Percentiles rank a stretch among this genome's conserved stretches.
Evolutionary conservation across 2,329 filamentous ascomycete species (phyloP).

Genomic region (Pestalotiopsis sp.): DNA sequence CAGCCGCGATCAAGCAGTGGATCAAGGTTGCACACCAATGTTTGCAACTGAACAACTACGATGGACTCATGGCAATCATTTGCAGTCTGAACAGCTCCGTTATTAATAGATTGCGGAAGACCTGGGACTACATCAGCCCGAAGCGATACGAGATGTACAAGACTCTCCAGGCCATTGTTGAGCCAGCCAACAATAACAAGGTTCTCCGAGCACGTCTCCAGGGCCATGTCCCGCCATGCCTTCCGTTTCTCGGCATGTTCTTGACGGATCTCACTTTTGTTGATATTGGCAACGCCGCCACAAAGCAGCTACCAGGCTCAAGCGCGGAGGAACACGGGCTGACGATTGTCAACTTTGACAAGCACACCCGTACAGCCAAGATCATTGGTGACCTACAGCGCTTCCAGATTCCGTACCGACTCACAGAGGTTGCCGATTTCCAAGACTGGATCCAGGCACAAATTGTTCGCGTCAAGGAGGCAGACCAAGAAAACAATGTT

Average conservation of each 20-base stretch:
- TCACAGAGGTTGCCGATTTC: slow-evolving; percentile 81
- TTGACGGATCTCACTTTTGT: slow-evolving; percentile 95
- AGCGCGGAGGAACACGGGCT: slow-evolving; percentile 62
- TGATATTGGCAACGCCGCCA: slow-evolving; percentile 88
- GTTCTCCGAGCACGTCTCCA: slow-evolving; percentile 80
- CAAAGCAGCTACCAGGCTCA: slow-evolving; percentile 68
- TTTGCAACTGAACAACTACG: slow-evolving; percentile 90
- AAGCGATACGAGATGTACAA: slow-evolving; percentile 83
- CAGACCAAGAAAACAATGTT: slow-evolving; percentile 50
- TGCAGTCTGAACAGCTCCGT: slow-evolving; percentile 92
- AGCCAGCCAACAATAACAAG: slow-evolving; percentile 88
- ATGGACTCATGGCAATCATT: slow-evolving; percentile 94
- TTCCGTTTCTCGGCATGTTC: slow-evolving; percentile 95
- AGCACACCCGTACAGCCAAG: slow-evolving; percentile 90
- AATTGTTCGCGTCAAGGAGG: slow-evolving; percentile 71
- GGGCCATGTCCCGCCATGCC: slow-evolving; percentile 84
- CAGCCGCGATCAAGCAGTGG: slow-evolving; percentile 93
- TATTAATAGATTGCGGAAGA: slow-evolving; percentile 82
- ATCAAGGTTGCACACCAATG: slow-evolving; percentile 90
- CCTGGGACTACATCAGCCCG: slow-evolving; percentile 84
- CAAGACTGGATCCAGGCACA: slow-evolving; percentile 91
- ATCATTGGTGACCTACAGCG: slow-evolving; percentile 95
- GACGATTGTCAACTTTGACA: slow-evolving; percentile 95
- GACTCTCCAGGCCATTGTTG: slow-evolving; percentile 78
- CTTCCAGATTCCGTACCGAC: slow-evolving; percentile 90